phyloP scores from a whole-genome alignment of 176 grass and related monocot genomes.

The Saccharum spontaneum region DNA sequence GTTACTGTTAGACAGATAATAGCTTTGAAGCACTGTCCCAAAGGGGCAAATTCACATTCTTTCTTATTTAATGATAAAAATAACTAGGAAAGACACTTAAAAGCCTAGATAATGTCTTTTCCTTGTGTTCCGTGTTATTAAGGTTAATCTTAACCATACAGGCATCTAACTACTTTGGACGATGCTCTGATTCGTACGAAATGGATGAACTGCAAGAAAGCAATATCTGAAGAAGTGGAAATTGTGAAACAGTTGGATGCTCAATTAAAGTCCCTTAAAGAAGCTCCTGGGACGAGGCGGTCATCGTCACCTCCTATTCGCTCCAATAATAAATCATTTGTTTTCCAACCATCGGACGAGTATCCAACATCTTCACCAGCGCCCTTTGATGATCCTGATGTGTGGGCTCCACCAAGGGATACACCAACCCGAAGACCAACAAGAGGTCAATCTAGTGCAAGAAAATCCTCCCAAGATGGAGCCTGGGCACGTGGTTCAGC shows the following conservation, averaged over 20 bases:
- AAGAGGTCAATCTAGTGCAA: slow-evolving; percentile 52
- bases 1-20: neutral
- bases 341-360: slow-evolving; percentile 90
- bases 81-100: neutral
- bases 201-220: slow-evolving; percentile 92
- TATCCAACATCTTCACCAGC: slow-evolving; percentile 74
- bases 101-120: neutral
- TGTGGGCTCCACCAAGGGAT: slow-evolving; percentile 87
- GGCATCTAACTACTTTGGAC: slow-evolving; percentile 87
- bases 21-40: neutral
- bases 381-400: slow-evolving; percentile 86
- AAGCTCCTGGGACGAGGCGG: slow-evolving; percentile 63
- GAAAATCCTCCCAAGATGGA: slow-evolving; percentile 81
- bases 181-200: slow-evolving; percentile 61
- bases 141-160: slow-evolving; percentile 34
- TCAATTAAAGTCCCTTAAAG: slow-evolving; percentile 74
- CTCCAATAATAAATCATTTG: slow-evolving; percentile 77
- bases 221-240: slow-evolving; percentile 79
- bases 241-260: slow-evolving; percentile 84
- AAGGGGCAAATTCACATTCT: neutral
- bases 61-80: slow-evolving; percentile 7
- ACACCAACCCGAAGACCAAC: slow-evolving; percentile 60
- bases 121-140: slow-evolving; percentile 19
- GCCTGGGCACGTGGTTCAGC: slow-evolving; percentile 75
- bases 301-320: slow-evolving; percentile 86